Conservation (phyloP, 208 protist genomes). For the Acanthamoeba culbertsoni region DNA sequence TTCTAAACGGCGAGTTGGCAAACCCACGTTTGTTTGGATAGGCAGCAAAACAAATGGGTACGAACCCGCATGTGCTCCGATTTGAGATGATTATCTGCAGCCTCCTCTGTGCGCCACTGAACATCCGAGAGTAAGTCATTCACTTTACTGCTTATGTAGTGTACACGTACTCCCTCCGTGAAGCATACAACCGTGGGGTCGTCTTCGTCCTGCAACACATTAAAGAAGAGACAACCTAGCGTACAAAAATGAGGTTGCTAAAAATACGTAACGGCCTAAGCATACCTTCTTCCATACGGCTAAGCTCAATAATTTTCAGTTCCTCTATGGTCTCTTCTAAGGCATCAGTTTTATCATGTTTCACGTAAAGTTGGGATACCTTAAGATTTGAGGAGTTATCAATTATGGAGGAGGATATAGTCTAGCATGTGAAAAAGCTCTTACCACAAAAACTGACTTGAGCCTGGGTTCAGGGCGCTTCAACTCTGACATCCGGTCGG, state of each 20-base stretch:
- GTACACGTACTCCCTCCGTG: not conserved
- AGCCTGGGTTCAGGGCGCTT: too few species aligned
- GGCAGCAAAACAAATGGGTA: not conserved
- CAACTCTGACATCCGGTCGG: too few species aligned
- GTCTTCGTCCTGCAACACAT: conserved; percentile 14
- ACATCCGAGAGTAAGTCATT: not conserved
- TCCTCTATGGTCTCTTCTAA: not conserved
- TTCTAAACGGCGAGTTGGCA: not conserved
- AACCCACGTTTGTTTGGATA: not conserved
- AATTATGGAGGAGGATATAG: too few species aligned
- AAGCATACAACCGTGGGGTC: conserved; percentile 20
- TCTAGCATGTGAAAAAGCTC: too few species aligned
- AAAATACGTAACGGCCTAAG: not conserved
- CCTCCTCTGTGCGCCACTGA: conserved; percentile 2
- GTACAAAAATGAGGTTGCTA: not conserved
- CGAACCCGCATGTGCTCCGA: not conserved
- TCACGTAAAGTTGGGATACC: conserved; percentile 19
- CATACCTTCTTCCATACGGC: not conserved
- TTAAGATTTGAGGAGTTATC: too few species aligned
- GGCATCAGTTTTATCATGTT: not conserved
- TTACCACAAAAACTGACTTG: too few species aligned
- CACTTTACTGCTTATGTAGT: not conserved
- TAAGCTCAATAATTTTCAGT: not conserved
- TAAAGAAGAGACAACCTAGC: conserved; percentile 21
- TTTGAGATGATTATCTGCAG: not conserved